Evolutionary conservation across 108 stramenopile species (phyloP).

Genomic region (Aurantiochytrium sp.): DNA sequence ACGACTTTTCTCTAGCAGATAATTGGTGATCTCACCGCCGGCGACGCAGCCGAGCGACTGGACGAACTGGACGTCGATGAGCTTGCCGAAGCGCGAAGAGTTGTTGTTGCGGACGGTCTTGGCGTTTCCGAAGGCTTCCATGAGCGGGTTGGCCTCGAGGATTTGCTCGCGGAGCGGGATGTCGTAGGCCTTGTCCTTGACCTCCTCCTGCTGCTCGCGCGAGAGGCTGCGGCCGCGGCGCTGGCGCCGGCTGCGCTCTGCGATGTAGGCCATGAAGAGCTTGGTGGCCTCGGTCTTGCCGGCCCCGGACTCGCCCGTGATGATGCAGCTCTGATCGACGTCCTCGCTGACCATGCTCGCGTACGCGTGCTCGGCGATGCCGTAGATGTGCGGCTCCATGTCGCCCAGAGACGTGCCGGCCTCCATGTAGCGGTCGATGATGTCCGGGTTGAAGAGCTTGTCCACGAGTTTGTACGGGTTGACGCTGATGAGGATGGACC

Average conservation of each 20-base stretch:
- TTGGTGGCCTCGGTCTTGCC: constrained; percentile 67
- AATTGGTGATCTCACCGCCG: constrained; percentile 50
- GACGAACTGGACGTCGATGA: constrained; percentile 46
- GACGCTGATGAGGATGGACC: constrained; percentile 47
- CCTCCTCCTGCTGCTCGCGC: background rate
- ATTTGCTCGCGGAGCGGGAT: constrained; percentile 75
- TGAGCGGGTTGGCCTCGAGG: constrained; percentile 88
- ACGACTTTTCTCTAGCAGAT: constrained; percentile 62
- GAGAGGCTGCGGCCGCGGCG: background rate
- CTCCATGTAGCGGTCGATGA: constrained; percentile 55
- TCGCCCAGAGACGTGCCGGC: constrained; percentile 40
- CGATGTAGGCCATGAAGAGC: constrained; percentile 59
- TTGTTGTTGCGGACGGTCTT: constrained; percentile 70
- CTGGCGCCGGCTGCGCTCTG: constrained; percentile 26
- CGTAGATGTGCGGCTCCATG: constrained; percentile 84
- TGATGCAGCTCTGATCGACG: constrained; percentile 48
- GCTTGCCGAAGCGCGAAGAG: constrained; percentile 40
- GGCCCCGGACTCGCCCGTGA: constrained; percentile 63
- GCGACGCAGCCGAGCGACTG: background rate
- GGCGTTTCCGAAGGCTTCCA: constrained; percentile 98
- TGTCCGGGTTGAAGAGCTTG: constrained; percentile 50
- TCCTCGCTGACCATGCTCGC: constrained; percentile 73
- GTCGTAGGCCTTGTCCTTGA: constrained; percentile 55
- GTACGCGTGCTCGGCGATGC: constrained; percentile 80
- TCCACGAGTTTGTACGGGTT: constrained; percentile 46